phyloP scores from a whole-genome alignment of 257 asterid genomes.

The Euphrasia confusa region DNA sequence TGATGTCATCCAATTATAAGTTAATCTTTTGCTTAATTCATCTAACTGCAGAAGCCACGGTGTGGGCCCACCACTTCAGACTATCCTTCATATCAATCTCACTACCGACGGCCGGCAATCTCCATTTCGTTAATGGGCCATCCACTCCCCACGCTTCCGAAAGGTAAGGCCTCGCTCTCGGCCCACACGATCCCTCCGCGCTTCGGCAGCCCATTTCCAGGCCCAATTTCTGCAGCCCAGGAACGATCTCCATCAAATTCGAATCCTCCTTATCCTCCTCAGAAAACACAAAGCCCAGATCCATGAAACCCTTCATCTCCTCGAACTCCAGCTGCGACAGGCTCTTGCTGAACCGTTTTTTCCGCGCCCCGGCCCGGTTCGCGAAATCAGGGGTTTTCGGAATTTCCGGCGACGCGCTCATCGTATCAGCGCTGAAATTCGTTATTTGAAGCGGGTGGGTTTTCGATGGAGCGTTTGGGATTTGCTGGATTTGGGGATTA shows the following conservation, averaged over 20 bases:
- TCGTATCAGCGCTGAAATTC: neutral
- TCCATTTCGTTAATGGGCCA: slow-evolving; percentile 40
- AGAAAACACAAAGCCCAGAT: slow-evolving; percentile 64
- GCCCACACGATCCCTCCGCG: slow-evolving; percentile 10
- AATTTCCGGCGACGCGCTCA: slow-evolving; percentile 22
- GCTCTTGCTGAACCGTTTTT: slow-evolving; percentile 41
- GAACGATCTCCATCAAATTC: slow-evolving; percentile 50
- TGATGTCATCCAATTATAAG: too few relatives aligned
- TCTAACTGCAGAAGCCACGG: slow-evolving; percentile 66
- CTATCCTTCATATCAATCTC: slow-evolving; percentile 55
- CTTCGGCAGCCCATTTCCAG: neutral
- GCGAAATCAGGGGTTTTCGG: neutral
- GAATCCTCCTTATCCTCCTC: slow-evolving; percentile 52
- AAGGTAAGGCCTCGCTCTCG: slow-evolving; percentile 59
- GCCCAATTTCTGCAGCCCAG: slow-evolving; percentile 68
- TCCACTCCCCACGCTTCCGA: slow-evolving; percentile 68
- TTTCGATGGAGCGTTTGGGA: slow-evolving; percentile 27
- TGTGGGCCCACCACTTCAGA: slow-evolving; percentile 77
- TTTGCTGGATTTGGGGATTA: neutral
- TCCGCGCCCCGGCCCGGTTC: neutral
- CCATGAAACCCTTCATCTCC: slow-evolving; percentile 81
- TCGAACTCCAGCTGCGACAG: slow-evolving; percentile 68
- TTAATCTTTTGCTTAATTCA: slow-evolving; percentile 1
- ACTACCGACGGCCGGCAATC: slow-evolving; percentile 31
- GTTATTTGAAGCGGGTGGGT: slow-evolving; percentile 29